Evolutionary conservation across 2,329 filamentous ascomycete species (phyloP), one percentile per base, ranked within the genome.

Genomic region (Microsporum canis): DNA sequence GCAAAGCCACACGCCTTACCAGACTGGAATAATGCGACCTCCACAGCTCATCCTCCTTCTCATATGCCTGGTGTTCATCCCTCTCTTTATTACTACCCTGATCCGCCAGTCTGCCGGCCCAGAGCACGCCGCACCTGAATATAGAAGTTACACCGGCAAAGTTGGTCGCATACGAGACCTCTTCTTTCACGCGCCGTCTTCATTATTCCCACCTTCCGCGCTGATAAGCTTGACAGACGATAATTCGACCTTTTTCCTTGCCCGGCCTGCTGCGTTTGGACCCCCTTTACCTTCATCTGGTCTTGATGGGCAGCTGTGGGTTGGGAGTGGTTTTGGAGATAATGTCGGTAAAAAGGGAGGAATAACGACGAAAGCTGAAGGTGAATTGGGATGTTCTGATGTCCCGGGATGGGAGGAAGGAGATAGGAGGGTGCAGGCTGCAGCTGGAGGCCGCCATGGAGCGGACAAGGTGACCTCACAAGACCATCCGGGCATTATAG

Each of bases 191-290:
- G 80, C 85, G 3, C 87, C 91, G 0, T 89, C 91, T 65, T 91
- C 89, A 23, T 84, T 99, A 27, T 99, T 99, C 72, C 91, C 92
- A 3, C 91, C 91, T 2, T 96, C 94, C 65, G 94, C 94, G 56
- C 88, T 95, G 69, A 96, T 99, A 72, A 96, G 89, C 73, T 82
- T 99, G 64, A 96, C 91, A 70, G 91, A 97, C 74, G 94, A 99
- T 75, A 99, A 99, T 75, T 96, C 90, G 67, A 99, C 94, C 10
- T 95, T 95, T 67, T 99, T 99, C 76, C 81, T 95, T 60, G 91
- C 94, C 49, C 83, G 94, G 57, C 94, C 94, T 63, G 94, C 94
- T 59, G 91, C 90, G 43, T 99, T 97, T 76, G 94, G 94, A 0
- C 90, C 94, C 3, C 77, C 83, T 43, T 77, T 99, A 43, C 88